Percentiles rank a stretch among this genome's conserved stretches.
These are phyloP conservation scores for Lavandula angustifolia DNA, from an alignment of 257 asterid genomes.

Conservation along the genomic window DNA sequence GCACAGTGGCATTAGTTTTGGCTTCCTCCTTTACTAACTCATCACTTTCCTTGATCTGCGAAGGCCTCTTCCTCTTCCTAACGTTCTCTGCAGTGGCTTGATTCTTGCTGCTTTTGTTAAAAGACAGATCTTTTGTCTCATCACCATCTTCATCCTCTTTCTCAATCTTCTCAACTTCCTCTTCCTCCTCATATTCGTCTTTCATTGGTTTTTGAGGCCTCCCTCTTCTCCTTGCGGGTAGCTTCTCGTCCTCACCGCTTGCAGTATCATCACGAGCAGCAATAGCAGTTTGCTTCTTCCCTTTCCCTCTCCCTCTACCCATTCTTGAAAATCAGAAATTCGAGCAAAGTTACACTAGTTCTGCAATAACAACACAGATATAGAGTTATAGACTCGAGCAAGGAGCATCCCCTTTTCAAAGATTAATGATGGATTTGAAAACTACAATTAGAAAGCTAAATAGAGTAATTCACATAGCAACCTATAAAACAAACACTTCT, in stretches of 20 bases:
- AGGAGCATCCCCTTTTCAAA: conserved; percentile 7
- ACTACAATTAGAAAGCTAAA: background rate
- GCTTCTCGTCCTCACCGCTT: conserved; percentile 77
- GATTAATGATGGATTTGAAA: conserved; percentile 10
- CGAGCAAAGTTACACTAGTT: conserved; percentile 24
- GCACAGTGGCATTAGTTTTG: conserved; percentile 40
- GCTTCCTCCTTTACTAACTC: conserved; percentile 57
- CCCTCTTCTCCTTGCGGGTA: conserved; percentile 67
- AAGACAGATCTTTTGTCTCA: conserved; percentile 38
- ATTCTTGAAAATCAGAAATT: conserved; percentile 38
- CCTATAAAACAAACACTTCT: background rate
- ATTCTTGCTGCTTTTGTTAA: conserved; percentile 45
- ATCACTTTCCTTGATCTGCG: conserved; percentile 48
- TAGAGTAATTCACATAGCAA: background rate
- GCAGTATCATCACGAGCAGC: conserved; percentile 50
- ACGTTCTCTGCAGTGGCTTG: conserved; percentile 48
- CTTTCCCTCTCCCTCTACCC: conserved; percentile 88
- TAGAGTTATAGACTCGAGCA: background rate
- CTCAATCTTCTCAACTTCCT: conserved; percentile 49
- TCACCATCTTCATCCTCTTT: conserved; percentile 54
- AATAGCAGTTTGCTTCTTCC: conserved; percentile 52
- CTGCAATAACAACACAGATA: conserved; percentile 38
- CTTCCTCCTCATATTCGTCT: conserved; percentile 55
- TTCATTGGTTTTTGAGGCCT: conserved; percentile 64
- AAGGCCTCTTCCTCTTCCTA: conserved; percentile 64